Evolutionary conservation across 2,329 filamentous ascomycete species (phyloP).

Genomic region (Epichloe sibirici): DNA sequence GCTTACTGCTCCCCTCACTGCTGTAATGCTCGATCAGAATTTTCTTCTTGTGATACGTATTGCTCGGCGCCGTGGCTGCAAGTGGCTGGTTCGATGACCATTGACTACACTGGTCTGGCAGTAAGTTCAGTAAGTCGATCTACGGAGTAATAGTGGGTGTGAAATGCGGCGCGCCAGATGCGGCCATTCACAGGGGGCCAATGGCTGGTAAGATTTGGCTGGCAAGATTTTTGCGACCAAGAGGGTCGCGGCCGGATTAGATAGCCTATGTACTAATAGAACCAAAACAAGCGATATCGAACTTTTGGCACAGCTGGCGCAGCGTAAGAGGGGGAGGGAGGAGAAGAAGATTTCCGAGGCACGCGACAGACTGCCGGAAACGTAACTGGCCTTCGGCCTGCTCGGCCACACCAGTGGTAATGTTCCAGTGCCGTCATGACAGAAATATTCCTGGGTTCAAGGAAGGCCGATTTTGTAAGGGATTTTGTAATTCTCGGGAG

Average conservation of each 20-base stretch:
- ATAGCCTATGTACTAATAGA: not conserved
- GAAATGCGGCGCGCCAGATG: not conserved
- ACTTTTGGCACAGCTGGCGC: not conserved
- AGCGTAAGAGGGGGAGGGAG: not conserved
- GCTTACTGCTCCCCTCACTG: too few relatives aligned
- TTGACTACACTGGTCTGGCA: too few relatives aligned
- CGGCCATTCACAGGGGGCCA: not conserved
- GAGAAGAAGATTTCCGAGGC: not conserved
- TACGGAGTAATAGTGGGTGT: not conserved
- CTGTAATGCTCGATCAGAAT: too few relatives aligned
- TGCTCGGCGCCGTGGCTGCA: not conserved
- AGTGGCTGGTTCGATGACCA: too few relatives aligned
- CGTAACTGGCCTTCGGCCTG: not conserved
- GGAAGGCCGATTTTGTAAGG: too few relatives aligned
- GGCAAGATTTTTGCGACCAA: not conserved
- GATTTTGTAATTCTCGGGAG: too few relatives aligned
- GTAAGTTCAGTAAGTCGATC: not conserved
- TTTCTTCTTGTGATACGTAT: too few relatives aligned
- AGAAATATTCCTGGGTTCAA: too few relatives aligned
- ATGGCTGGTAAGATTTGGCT: not conserved
- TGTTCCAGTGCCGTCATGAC: not conserved
- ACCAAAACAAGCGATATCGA: not conserved
- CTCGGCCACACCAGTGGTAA: not conserved
- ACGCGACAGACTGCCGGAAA: constrained; percentile 3
- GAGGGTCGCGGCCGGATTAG: not conserved